Percentiles rank a stretch among this genome's conserved stretches.
These are phyloP conservation scores for Carex scoparia DNA, from an alignment of 176 grass and related monocot species.

Conservation along the genomic window DNA sequence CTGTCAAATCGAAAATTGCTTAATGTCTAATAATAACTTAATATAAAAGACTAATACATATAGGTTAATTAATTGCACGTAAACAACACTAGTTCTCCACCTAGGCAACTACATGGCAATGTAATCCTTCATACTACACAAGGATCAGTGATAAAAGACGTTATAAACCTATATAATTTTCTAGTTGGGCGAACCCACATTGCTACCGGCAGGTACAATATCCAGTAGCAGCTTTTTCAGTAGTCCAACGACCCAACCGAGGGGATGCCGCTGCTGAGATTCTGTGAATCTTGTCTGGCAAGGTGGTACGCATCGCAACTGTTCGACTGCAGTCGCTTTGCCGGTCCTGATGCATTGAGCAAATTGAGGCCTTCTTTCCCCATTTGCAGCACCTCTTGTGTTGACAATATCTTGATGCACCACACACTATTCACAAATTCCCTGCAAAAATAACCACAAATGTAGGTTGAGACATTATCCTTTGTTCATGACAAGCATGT, in stretches of 20 bases:
- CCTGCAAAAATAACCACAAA: constrained; percentile 33
- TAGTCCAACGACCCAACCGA: constrained; percentile 58
- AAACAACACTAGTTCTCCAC: constrained; percentile 14
- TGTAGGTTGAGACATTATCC: neutral
- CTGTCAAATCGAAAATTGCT: neutral
- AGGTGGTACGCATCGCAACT: constrained; percentile 42
- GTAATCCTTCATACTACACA: constrained; percentile 19
- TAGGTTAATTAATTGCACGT: constrained; percentile 7
- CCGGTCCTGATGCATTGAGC: constrained; percentile 36
- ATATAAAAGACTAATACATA: constrained; percentile 5
- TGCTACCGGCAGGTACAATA: neutral
- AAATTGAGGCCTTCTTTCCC: constrained; percentile 41
- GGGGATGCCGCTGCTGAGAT: constrained; percentile 42
- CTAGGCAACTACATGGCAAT: constrained; percentile 18
- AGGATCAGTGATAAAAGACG: neutral
- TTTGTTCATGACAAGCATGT: neutral
- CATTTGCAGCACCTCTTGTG: constrained; percentile 70
- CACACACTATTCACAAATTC: constrained; percentile 88
- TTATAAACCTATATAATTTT: constrained; percentile 4
- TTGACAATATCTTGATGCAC: constrained; percentile 92
- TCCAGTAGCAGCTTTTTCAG: constrained; percentile 29
- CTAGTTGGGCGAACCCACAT: neutral
- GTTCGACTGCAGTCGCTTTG: constrained; percentile 32
- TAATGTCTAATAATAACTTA: constrained; percentile 3
- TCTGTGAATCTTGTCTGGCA: constrained; percentile 47